Conservation (phyloP, 306 rosid species). For the Aeschynomene evenia region DNA sequence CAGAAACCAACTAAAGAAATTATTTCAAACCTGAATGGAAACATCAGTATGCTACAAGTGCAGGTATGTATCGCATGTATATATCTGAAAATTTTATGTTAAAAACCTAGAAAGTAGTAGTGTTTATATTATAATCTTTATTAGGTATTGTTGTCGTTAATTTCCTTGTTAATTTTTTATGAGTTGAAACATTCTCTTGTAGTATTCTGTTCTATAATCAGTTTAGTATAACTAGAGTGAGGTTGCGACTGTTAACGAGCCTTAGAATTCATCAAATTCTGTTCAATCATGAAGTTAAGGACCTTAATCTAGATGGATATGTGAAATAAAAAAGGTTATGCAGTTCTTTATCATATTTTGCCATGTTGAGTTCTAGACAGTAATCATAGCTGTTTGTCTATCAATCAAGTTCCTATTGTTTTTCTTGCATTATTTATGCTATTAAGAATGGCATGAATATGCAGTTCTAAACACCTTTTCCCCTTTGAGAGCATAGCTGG, state of each 20-base stretch:
- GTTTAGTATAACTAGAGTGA: conserved; percentile 3
- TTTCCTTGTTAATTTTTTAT: conserved; percentile 5
- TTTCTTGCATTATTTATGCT: neutral
- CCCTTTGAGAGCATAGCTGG: conserved; percentile 1
- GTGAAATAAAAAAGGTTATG: neutral
- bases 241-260: neutral
- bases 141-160: conserved; percentile 1
- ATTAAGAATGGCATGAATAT: neutral
- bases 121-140: neutral
- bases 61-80: conserved; percentile 58
- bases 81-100: conserved; percentile 19
- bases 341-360: too few relatives aligned
- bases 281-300: neutral
- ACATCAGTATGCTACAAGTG: conserved; percentile 42
- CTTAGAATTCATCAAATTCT: neutral
- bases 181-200: conserved; percentile 3
- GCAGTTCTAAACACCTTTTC: neutral
- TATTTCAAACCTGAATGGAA: conserved; percentile 46
- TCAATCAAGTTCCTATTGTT: neutral
- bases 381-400: neutral
- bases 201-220: neutral
- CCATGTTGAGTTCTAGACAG: too few relatives aligned
- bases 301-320: conserved; percentile 15
- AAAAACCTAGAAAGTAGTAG: neutral
- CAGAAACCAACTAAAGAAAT: conserved; percentile 60